Percentiles rank a stretch among this genome's conserved stretches.
Conservation (phyloP, 257 asterid genomes). For the Capsicum baccatum region DNA sequence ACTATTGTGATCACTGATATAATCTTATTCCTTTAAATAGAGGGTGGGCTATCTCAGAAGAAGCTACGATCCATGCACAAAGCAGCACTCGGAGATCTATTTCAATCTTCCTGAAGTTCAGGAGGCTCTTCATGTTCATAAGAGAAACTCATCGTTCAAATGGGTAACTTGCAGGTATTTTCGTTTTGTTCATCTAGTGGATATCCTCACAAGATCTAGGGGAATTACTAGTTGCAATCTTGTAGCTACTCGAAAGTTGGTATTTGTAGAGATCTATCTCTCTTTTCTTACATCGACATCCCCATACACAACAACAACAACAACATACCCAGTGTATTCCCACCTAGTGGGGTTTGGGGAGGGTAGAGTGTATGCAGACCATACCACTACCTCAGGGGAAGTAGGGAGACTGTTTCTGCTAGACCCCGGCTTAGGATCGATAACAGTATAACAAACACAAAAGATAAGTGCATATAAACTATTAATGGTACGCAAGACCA, state of each 20-base stretch:
- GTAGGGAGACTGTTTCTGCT: too few relatives aligned
- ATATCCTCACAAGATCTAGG: background rate
- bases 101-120: conserved; percentile 98
- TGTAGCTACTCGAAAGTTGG: background rate
- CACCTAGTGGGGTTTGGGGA: too few relatives aligned
- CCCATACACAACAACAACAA: background rate
- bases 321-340: too few relatives aligned
- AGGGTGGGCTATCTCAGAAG: conserved; percentile 66
- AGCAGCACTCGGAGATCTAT: conserved; percentile 71
- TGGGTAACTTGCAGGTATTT: conserved; percentile 93
- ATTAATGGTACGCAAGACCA: background rate
- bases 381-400: too few relatives aligned
- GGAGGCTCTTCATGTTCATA: conserved; percentile 75
- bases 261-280: background rate
- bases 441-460: too few relatives aligned
- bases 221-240: background rate
- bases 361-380: too few relatives aligned
- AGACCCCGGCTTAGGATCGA: too few relatives aligned
- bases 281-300: background rate
- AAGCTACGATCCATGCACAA: conserved; percentile 93
- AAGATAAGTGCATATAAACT: too few relatives aligned
- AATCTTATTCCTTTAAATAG: conserved; percentile 42
- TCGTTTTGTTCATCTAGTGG: background rate
- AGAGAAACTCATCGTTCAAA: conserved; percentile 46
- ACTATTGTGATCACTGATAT: conserved; percentile 25